Conservation (phyloP, 2,329 filamentous ascomycete genomes). For the Myriosclerotinia curreyana region DNA sequence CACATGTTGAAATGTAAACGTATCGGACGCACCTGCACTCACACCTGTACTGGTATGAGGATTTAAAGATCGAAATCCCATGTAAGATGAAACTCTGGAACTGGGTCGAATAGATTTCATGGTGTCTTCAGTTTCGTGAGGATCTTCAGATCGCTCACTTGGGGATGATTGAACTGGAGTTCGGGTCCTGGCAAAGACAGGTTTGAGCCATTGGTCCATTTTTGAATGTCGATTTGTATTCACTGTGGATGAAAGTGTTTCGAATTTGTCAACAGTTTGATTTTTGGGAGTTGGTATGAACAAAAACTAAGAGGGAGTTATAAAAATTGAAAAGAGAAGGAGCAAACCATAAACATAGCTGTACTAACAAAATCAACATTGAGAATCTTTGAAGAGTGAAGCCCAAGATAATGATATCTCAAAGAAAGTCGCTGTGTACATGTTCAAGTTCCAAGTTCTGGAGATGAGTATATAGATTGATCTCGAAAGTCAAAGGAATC, state of each 20-base stretch:
- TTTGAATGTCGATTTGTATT: neutral
- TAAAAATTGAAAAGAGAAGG: conserved; percentile 4
- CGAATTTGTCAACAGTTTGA: neutral
- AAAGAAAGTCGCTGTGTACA: too few species aligned
- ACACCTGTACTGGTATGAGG: conserved; percentile 17
- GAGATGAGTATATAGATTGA: neutral
- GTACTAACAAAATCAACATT: neutral
- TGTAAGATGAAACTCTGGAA: conserved; percentile 33
- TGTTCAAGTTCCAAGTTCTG: neutral
- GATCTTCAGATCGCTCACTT: conserved; percentile 26
- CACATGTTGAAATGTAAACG: conserved; percentile 26
- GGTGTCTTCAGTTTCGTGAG: conserved; percentile 27
- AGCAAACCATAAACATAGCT: neutral
- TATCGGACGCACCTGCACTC: conserved; percentile 24
- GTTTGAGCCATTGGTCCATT: conserved; percentile 37
- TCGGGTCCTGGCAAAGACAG: conserved; percentile 32
- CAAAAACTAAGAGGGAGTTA: neutral
- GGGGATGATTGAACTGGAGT: conserved; percentile 25
- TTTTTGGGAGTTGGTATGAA: neutral
- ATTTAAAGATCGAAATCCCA: conserved; percentile 26
- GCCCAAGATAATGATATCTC: neutral
- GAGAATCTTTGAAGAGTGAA: neutral
- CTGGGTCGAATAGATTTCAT: conserved; percentile 27
- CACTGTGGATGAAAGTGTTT: neutral
- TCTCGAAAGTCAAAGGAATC: neutral